Evolutionary conservation across 331 rosid genomes (phyloP).

Genomic region (Erythrophleum ivorense): DNA sequence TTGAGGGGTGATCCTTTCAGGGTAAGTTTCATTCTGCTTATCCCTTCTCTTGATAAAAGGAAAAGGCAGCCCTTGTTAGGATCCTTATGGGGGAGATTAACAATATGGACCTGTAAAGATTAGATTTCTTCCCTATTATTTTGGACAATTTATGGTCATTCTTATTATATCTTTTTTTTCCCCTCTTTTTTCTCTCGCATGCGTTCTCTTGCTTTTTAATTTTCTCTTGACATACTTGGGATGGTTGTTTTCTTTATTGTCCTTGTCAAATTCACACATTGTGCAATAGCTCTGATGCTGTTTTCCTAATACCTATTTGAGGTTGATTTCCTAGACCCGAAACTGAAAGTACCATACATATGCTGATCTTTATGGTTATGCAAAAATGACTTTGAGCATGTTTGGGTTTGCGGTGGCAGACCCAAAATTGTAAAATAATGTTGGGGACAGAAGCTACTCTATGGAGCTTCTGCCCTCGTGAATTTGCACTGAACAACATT

Average conservation of each 20-base stretch:
- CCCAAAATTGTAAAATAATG: not conserved
- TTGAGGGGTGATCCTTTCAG: conserved; percentile 89
- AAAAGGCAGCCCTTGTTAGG: conserved; percentile 24
- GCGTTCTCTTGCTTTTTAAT: not conserved
- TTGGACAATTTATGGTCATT: conserved; percentile 13
- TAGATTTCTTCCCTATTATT: conserved; percentile 29
- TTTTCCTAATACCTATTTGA: not conserved
- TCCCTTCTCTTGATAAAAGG: conserved; percentile 36
- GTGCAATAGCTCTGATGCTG: not conserved
- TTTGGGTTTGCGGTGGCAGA: not conserved
- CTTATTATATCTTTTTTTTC: not conserved
- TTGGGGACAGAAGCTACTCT: not conserved
- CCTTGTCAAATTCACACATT: not conserved
- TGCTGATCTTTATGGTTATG: not conserved
- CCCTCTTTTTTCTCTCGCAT: not conserved
- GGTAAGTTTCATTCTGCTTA: conserved; percentile 58
- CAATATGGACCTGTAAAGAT: conserved; percentile 1
- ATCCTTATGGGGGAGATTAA: conserved; percentile 21
- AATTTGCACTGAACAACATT: not conserved
- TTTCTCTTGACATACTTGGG: not conserved
- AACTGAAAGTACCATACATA: not conserved
- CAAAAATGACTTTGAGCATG: not conserved
- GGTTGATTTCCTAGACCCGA: not conserved
- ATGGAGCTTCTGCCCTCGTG: not conserved
- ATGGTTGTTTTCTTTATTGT: not conserved